Evolutionary conservation across 2,329 filamentous ascomycete genomes (phyloP).

Genomic region (Calycina marina): DNA sequence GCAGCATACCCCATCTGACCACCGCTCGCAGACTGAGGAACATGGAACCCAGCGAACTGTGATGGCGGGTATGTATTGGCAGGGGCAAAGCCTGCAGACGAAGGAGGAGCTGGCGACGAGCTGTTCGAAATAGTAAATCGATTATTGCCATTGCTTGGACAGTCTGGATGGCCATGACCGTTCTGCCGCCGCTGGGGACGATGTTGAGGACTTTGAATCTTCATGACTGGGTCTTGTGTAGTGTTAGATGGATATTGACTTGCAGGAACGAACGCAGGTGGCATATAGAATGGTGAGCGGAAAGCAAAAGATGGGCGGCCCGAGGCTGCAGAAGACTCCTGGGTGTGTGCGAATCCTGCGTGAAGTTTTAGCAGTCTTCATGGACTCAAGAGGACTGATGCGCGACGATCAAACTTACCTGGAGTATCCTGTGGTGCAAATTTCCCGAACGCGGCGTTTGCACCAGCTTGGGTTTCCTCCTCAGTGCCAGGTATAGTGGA

Average conservation of each 20-base stretch:
- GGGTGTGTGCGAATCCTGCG: too few species aligned
- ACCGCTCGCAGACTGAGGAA: constrained; percentile 14
- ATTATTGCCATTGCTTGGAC: constrained; percentile 41
- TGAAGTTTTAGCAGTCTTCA: too few species aligned
- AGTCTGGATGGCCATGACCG: constrained; percentile 39
- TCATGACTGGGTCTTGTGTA: constrained; percentile 7
- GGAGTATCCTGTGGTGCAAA: constrained; percentile 7
- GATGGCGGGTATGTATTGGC: constrained; percentile 17
- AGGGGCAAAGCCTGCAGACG: constrained; percentile 29
- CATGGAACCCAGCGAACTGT: constrained; percentile 8
- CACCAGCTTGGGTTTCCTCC: constrained; percentile 4
- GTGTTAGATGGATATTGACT: constrained; percentile 17
- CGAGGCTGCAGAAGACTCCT: constrained; percentile 14
- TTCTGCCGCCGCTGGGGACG: constrained; percentile 22
- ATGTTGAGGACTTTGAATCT: constrained; percentile 11
- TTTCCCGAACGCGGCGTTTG: constrained; percentile 8
- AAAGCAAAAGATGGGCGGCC: constrained; percentile 15
- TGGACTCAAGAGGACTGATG: too few species aligned
- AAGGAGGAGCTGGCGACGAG: constrained; percentile 41
- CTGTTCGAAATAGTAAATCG: constrained; percentile 38
- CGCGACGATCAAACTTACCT: too few species aligned
- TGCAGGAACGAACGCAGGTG: constrained; percentile 28
- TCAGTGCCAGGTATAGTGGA: background rate
- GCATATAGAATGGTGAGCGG: constrained; percentile 27
- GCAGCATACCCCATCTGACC: constrained; percentile 16